Base-by-base conservation (phyloP, 2,329 filamentous ascomycete genomes). In the Dactylella cylindrospora region DNA sequence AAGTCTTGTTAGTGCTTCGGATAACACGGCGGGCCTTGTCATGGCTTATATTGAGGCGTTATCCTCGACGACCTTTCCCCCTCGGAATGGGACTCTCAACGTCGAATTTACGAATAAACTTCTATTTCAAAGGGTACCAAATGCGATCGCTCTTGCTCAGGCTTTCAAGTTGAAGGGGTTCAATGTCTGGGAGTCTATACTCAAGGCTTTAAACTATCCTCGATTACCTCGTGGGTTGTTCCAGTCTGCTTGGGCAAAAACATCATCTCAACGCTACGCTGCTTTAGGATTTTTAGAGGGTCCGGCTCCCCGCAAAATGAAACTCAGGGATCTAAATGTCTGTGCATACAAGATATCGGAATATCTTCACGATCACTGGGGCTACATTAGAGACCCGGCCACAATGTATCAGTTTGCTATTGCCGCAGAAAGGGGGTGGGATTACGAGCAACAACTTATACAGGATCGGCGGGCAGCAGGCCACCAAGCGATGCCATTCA, bases 401-500 rank as follows among this genome's bases (percentile, higher is more conserved):
- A 39, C 54, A 7, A 20, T 53, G 7, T 53, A 62, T 39, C 41
- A 62, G 35, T 33, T 62, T 8, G 33, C 31, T 1, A 45, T 62
- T 25, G 57, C 57, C 5, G 57, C 57, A 15, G 57, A 62, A 9
- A 47, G 41, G 8, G 57, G 57, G 25, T 62, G 57, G 57, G 49
- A 54, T 23, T 49, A 54, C 9, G 57, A 62, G 25, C 26, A 44
- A 19, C 26, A 38, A 7, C 25, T 62, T 12, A 13, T n/a, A n/a
- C n/a, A 23, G 23, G 8, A 22, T 7, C 15, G 20, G 22, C 22
- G 17, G 22, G 29, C 19, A 13, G 5, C 9, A n/a, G n/a, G 39
- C 5, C 25, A 13, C 5, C 43, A 49, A 17, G 22, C 29, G 10
- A 12, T 62, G 20, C 41, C 43, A 1, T 62, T 52, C 31, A 20